Percentiles rank a stretch among this genome's conserved stretches.
phyloP scores from a whole-genome alignment of 2,329 filamentous ascomycete genomes.

The Colletotrichum graminicola region DNA sequence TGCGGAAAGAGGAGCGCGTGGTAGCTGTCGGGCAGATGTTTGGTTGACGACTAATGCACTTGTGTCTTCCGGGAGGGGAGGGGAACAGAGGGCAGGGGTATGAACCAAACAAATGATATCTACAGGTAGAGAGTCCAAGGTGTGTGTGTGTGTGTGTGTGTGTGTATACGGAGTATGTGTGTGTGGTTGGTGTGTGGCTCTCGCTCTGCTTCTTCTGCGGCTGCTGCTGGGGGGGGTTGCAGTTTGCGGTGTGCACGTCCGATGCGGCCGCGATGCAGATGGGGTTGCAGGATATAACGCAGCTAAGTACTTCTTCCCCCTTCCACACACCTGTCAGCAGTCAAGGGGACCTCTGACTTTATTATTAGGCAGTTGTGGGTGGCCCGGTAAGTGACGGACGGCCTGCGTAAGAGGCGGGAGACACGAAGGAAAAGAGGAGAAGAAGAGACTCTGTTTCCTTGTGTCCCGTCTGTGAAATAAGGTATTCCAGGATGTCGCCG shows the following conservation, averaged over 20 bases:
- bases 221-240: background rate
- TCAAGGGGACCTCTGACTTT: constrained; percentile 16
- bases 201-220: background rate
- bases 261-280: constrained; percentile 32
- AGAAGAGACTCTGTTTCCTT: background rate
- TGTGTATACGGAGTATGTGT: too few species aligned
- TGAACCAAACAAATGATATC: constrained; percentile 37
- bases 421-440: background rate
- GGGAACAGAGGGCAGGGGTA: constrained; percentile 1
- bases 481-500: constrained; percentile 7
- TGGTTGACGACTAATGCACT: constrained; percentile 39
- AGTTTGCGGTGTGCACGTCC: constrained; percentile 42
- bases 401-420: background rate
- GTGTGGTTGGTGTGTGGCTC: background rate
- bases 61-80: constrained; percentile 5
- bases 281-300: constrained; percentile 32
- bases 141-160: background rate
- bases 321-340: background rate
- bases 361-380: constrained; percentile 12
- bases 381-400: constrained; percentile 2
- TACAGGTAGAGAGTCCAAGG: constrained; percentile 9
- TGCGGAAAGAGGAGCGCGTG: constrained; percentile 28
- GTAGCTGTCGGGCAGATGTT: constrained; percentile 29
- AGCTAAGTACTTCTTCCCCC: background rate
- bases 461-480: background rate